Conservation (phyloP, 2,329 filamentous ascomycete species). For the Verticillium isaacii region DNA sequence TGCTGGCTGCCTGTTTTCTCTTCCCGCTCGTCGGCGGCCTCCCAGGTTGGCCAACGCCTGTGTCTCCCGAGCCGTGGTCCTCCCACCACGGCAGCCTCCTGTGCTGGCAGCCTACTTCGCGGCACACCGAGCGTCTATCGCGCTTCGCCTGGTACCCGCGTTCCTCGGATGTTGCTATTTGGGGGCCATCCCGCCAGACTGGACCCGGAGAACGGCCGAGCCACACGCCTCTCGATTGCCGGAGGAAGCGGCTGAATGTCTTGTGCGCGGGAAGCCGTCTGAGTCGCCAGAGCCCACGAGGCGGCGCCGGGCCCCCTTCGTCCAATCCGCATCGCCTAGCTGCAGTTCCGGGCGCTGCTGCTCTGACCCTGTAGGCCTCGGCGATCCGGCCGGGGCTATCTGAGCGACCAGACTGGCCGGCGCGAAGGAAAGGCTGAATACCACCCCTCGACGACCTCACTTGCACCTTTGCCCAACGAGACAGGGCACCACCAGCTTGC, state of each 20-base stretch:
- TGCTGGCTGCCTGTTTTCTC: not conserved
- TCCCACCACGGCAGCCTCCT: not conserved
- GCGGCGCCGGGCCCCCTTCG: not conserved
- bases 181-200: not conserved
- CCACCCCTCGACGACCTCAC: no score
- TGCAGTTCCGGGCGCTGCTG: not conserved
- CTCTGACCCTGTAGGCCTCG: not conserved
- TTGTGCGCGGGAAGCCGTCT: not conserved
- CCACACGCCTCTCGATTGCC: not conserved
- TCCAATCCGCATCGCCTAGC: not conserved
- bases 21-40: not conserved
- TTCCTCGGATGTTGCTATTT: not conserved
- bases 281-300: conserved; percentile 1
- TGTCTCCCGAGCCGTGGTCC: not conserved
- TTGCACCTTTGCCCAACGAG: no score
- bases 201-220: not conserved
- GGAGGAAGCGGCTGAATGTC: not conserved
- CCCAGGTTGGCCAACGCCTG: not conserved
- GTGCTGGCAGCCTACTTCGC: not conserved
- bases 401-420: not conserved
- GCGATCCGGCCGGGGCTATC: not conserved
- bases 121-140: not conserved
- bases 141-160: not conserved
- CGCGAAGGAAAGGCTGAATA: not conserved
- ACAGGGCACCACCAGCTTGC: no score